Conservation (phyloP, 208 protist species). For the Acanthamoeba sp. region DNA sequence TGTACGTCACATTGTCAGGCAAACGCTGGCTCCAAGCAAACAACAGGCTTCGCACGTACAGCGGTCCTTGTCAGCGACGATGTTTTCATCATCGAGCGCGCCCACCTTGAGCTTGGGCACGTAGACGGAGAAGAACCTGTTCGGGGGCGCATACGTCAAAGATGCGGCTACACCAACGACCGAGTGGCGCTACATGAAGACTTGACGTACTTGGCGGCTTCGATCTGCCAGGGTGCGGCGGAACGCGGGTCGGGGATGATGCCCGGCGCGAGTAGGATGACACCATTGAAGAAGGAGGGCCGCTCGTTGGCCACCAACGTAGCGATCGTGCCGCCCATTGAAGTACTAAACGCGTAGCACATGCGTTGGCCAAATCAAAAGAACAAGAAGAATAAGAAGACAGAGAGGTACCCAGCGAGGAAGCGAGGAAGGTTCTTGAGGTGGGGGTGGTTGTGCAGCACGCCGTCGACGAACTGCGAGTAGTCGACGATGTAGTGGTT, state of each 20-base stretch:
- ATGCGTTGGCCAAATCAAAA: too few relatives aligned
- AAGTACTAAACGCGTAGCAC: background rate
- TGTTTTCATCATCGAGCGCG: background rate
- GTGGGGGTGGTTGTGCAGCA: background rate
- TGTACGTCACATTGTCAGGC: background rate
- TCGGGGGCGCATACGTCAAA: too few relatives aligned
- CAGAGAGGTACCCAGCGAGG: constrained; percentile 25
- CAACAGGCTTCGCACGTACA: background rate
- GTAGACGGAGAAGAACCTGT: constrained; percentile 14
- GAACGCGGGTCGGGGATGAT: constrained; percentile 51
- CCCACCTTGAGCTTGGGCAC: constrained; percentile 16
- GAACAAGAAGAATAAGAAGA: too few relatives aligned
- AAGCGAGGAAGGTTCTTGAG: constrained; percentile 48
- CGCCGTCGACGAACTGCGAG: background rate
- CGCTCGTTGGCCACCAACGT: constrained; percentile 32
- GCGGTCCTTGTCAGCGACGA: background rate
- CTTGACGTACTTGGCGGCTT: constrained; percentile 5
- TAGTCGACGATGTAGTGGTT: constrained; percentile 37
- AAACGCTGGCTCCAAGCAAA: too few relatives aligned
- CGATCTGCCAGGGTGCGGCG: constrained; percentile 40
- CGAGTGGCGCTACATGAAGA: too few relatives aligned
- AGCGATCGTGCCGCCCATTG: constrained; percentile 61
- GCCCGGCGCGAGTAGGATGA: constrained; percentile 25
- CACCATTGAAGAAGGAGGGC: constrained; percentile 58
- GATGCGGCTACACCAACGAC: too few relatives aligned